Evolutionary conservation across 78 protist species (phyloP).

Genomic region (Carpediemonas membranifera): DNA sequence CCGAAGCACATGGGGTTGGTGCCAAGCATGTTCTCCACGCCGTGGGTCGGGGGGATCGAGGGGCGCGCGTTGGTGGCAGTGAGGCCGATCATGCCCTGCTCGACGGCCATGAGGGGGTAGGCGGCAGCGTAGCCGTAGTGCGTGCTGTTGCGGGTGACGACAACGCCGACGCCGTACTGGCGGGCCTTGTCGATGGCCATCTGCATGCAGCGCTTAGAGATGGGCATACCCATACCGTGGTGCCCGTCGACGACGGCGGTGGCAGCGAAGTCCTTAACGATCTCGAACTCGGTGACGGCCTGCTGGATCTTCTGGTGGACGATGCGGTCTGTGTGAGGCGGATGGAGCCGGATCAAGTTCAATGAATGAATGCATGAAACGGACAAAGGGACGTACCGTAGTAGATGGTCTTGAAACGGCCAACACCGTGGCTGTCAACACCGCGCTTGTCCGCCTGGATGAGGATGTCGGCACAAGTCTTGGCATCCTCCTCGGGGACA

Average conservation of each 20-base stretch:
- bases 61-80: slow-evolving; percentile 31
- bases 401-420: slow-evolving; percentile 20
- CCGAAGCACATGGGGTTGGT: slow-evolving; percentile 26
- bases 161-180: slow-evolving; percentile 24
- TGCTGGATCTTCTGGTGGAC: background rate
- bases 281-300: slow-evolving; percentile 7
- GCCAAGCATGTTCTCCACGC: slow-evolving; percentile 21
- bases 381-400: no score
- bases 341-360: background rate
- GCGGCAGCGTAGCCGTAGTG: slow-evolving; percentile 27
- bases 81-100: slow-evolving; percentile 16
- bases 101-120: slow-evolving; percentile 3
- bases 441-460: slow-evolving; percentile 17
- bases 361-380: background rate
- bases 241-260: slow-evolving; percentile 40
- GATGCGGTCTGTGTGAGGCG: no score
- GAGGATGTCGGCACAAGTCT: slow-evolving; percentile 9
- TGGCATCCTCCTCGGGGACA: slow-evolving; percentile 13
- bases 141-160: slow-evolving; percentile 24
- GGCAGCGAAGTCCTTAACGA: slow-evolving; percentile 11
- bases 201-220: slow-evolving; percentile 10
- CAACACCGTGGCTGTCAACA: slow-evolving; percentile 26
- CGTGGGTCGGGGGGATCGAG: slow-evolving; percentile 25
- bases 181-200: slow-evolving; percentile 37
- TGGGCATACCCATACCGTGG: slow-evolving; percentile 20